phyloP scores from a whole-genome alignment of 129 eudicot genomes.

The Saussurea involucrata region DNA sequence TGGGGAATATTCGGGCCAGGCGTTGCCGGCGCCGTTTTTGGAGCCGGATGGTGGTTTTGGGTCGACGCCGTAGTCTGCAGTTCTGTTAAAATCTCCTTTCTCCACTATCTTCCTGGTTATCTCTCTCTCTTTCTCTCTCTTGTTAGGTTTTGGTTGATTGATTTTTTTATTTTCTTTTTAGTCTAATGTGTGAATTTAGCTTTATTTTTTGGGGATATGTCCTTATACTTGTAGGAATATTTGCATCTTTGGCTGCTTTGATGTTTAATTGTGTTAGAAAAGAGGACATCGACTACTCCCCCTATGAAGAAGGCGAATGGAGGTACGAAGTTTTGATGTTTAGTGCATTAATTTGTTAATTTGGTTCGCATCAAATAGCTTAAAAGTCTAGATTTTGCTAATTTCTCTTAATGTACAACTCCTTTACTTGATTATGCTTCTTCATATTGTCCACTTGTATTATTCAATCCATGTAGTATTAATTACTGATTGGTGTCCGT shows the following conservation, averaged over 20 bases:
- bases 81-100: slow-evolving; percentile 70
- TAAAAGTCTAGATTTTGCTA: background rate
- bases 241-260: slow-evolving; percentile 96
- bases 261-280: slow-evolving; percentile 94
- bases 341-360: background rate
- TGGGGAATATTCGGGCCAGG: slow-evolving; percentile 95
- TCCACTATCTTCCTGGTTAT: slow-evolving; percentile 92
- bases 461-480: background rate
- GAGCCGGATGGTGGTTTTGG: slow-evolving; percentile 99
- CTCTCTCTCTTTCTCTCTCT: background rate
- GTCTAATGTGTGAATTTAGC: background rate
- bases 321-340: slow-evolving; percentile 37
- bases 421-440: background rate
- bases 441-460: background rate
- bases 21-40: slow-evolving; percentile 90
- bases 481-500: background rate
- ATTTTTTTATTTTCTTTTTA: background rate
- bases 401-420: background rate
- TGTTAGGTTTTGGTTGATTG: slow-evolving; percentile 12
- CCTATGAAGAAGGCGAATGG: slow-evolving; percentile 99
- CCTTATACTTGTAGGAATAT: slow-evolving; percentile 58
- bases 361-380: background rate
- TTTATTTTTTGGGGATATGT: background rate
- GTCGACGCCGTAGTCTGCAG: slow-evolving; percentile 98
- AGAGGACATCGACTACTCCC: slow-evolving; percentile 94